A percentile compares a stretch with the other conserved stretches of the same genome.
These are phyloP conservation scores for Eutrema yunnanense DNA, from an alignment of 345 rosid genomes.

Conservation along the genomic window DNA sequence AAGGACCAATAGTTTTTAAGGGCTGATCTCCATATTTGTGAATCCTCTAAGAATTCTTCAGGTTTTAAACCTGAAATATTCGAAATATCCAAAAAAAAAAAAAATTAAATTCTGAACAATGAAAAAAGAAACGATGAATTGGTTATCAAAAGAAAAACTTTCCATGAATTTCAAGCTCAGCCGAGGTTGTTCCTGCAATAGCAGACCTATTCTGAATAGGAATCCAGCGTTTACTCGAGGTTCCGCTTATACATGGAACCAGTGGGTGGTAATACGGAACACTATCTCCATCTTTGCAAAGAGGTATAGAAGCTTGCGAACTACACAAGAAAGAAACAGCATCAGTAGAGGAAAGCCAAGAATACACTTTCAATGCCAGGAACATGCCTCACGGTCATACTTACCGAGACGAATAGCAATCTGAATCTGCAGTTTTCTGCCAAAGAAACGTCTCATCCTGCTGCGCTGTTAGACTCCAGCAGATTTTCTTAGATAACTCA, in stretches of 20 bases:
- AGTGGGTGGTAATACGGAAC: conserved; percentile 76
- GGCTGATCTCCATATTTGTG: conserved; percentile 67
- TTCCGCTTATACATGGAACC: conserved; percentile 69
- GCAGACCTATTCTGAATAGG: conserved; percentile 82
- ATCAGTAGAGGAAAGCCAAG: not conserved
- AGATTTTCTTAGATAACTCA: conserved; percentile 62
- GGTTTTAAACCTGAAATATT: conserved; percentile 54
- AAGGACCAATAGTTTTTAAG: conserved; percentile 89
- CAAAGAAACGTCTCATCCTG: conserved; percentile 93
- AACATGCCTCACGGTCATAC: conserved; percentile 7
- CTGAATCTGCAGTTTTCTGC: conserved; percentile 73
- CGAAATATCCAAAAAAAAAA: not conserved
- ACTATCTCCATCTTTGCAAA: conserved; percentile 69
- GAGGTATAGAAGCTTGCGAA: conserved; percentile 41
- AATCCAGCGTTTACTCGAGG: conserved; percentile 76
- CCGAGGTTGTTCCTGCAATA: conserved; percentile 42
- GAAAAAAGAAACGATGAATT: not conserved
- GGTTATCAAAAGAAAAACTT: conserved; percentile 40
- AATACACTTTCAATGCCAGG: not conserved
- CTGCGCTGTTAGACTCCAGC: conserved; percentile 90
- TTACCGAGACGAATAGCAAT: conserved; percentile 70
- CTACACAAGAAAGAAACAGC: conserved; percentile 32
- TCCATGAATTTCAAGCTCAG: conserved; percentile 77
- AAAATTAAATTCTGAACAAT: not conserved
- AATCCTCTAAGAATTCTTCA: conserved; percentile 71